Percentiles rank a stretch among this genome's conserved stretches.
Conservation (phyloP, 305 asterid genomes). For the Caryopteris hybrid region DNA sequence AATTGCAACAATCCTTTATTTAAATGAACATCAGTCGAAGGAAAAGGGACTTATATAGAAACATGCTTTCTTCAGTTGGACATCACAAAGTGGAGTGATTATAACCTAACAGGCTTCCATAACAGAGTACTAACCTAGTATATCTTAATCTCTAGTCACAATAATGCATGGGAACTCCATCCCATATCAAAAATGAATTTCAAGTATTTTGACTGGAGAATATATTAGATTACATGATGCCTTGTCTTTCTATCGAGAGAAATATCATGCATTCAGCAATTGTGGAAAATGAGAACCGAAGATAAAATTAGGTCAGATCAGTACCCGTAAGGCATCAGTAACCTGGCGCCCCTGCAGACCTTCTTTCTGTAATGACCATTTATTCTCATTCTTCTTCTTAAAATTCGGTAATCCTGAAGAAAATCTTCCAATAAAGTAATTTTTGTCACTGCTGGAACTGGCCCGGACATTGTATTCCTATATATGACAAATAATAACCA, state of each 20-base stretch:
- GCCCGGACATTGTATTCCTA: constrained; percentile 94
- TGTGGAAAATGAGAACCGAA: constrained; percentile 4
- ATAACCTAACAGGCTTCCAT: constrained; percentile 1
- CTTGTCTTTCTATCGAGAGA: background rate
- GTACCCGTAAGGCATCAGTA: constrained; percentile 82
- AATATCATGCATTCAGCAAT: background rate
- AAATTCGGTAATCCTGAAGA: constrained; percentile 81
- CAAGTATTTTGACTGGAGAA: background rate
- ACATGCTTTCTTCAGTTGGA: background rate
- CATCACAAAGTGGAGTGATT: background rate
- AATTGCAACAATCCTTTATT: background rate
- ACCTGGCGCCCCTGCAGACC: constrained; percentile 95
- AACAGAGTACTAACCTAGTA: constrained; percentile 3
- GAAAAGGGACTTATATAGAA: background rate
- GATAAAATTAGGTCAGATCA: constrained; percentile 3
- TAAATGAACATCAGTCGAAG: background rate
- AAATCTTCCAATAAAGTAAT: constrained; percentile 87
- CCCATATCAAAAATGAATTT: background rate
- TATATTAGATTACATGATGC: background rate
- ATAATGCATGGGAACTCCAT: background rate
- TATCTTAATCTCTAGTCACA: background rate
- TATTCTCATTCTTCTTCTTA: constrained; percentile 80
- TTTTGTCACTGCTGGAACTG: constrained; percentile 64
- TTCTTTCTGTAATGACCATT: constrained; percentile 92
- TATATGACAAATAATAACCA: constrained; percentile 16